Base-by-base conservation (phyloP, 345 rosid genomes). In the Dimocarpus longan region DNA sequence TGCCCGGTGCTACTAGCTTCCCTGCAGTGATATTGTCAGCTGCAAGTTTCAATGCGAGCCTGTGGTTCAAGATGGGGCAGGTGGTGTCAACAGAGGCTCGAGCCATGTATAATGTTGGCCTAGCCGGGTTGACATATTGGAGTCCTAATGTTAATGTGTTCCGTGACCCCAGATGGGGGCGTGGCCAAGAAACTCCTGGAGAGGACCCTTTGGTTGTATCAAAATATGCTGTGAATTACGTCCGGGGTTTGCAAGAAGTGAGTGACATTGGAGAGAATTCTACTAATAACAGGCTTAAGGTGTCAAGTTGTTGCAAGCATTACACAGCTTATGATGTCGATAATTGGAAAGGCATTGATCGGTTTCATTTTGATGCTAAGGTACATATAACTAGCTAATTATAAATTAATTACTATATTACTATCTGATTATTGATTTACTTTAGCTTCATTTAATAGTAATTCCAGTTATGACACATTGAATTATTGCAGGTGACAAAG, bases 1-100 rank as follows among this genome's bases (percentile, higher is more conserved):
- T 92, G 26, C 87, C 85, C 9, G 86, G 87, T 10, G 93, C 95
- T 13, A 89, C 97, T 28, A 91, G 93, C 81, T 91, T 93, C 83
- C 94, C 93, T 0, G 87, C 88, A 1, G 87, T 86, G 66, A 84
- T 91, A 42, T 70, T 84, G 5, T 83, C 92, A 0, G 90, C 92
- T 0, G 92, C 92, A 1, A 87, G 90, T 74, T 91, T 91, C 80
- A 90, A 92, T 79, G 80, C 73, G 42, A 78, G 83, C 2, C 75
- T 89, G 1, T 92, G 97, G 94, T 65, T 85, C 15, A 82, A 77
- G 70, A 89, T 90, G 81, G 94, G 91, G 57, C 89, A 88, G 77
- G 92, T 84, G 1, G 87, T 83, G 57, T 88, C 87, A 26, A 81
- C 85, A 0, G 86, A 89, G 79, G 88, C 88, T 63, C 60, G 88